Conservation (phyloP, 306 rosid species). For the Malus orientalis region DNA sequence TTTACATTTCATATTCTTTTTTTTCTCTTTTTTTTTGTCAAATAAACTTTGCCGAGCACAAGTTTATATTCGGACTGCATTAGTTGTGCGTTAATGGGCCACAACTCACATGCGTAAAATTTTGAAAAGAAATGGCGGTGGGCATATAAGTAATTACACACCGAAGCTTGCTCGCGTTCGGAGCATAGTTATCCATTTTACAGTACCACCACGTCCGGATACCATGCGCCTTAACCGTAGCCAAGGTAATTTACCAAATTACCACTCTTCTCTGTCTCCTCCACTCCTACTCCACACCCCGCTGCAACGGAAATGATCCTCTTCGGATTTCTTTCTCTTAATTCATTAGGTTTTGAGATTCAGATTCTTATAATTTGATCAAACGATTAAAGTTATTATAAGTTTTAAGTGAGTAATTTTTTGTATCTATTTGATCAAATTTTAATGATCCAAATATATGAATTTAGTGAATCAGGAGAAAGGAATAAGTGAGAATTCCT, state of each 20-base stretch:
- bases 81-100: background rate
- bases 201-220: background rate
- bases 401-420: rapidly evolving
- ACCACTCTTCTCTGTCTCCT: background rate
- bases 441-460: rapidly evolving
- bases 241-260: background rate
- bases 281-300: background rate
- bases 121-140: background rate
- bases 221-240: background rate
- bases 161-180: background rate
- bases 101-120: too few relatives aligned
- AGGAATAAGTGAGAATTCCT: too few relatives aligned
- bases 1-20: background rate
- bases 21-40: too few relatives aligned
- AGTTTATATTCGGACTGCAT: background rate
- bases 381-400: too few relatives aligned
- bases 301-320: background rate
- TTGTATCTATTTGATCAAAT: too few relatives aligned
- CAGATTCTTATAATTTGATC: rapidly evolving
- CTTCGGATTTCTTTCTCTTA: too few relatives aligned
- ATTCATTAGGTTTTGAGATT: rapidly evolving
- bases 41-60: too few relatives aligned
- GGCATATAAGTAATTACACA: background rate
- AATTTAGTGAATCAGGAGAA: too few relatives aligned
- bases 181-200: background rate